A percentile compares a stretch with the other conserved stretches of the same genome.
Conservation (phyloP, 768 basidiomycete species). For the Xanthoconium purpureum region DNA sequence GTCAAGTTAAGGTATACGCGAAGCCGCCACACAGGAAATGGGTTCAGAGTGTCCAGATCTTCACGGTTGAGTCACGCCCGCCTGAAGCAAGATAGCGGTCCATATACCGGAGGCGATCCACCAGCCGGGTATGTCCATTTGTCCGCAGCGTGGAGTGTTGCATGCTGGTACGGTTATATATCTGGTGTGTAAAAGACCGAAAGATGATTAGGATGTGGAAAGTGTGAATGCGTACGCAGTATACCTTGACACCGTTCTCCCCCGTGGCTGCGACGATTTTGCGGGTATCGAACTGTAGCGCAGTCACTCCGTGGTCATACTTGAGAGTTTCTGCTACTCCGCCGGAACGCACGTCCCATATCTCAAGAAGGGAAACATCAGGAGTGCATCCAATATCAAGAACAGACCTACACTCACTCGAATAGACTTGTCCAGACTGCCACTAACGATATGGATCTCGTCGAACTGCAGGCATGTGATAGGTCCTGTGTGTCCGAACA, state of each 20-base stretch:
- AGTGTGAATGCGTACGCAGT: constrained; percentile 5
- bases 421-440: constrained; percentile 90
- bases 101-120: constrained; percentile 89
- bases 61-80: constrained; percentile 79
- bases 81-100: constrained; percentile 93
- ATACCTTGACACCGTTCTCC: constrained; percentile 89
- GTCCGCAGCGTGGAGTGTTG: constrained; percentile 80
- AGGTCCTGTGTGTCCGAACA: constrained; percentile 89
- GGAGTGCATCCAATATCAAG: neutral
- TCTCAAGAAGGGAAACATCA: constrained; percentile 42
- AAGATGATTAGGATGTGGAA: neutral
- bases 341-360: constrained; percentile 96
- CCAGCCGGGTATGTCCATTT: constrained; percentile 92
- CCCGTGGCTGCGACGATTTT: constrained; percentile 92
- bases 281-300: constrained; percentile 90
- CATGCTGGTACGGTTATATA: constrained; percentile 93
- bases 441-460: constrained; percentile 89
- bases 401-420: constrained; percentile 49
- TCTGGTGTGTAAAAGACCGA: constrained; percentile 39
- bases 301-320: constrained; percentile 88
- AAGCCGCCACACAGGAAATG: constrained; percentile 2
- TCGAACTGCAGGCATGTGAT: constrained; percentile 96
- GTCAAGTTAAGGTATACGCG: constrained; percentile 15
- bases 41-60: constrained; percentile 87
- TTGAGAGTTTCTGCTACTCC: constrained; percentile 83